Base-by-base conservation (phyloP, 129 eudicot species). In the Artemisia argyi region DNA sequence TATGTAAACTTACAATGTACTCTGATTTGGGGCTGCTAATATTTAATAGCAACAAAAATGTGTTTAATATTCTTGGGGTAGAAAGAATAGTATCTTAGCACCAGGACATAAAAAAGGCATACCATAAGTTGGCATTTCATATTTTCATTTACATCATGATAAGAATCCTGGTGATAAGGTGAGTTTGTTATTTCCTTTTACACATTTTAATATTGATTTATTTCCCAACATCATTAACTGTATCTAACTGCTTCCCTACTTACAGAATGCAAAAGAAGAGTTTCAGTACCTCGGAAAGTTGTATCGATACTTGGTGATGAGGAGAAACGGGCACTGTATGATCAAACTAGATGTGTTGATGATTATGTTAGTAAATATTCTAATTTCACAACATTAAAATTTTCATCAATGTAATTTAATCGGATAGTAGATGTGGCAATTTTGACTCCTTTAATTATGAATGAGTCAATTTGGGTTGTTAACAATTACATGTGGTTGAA, bases 281-380 rank as follows among this genome's bases (percentile, higher is more conserved):
- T 88, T 91, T 64, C 97, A 91, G 79, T 91, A 88, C 73, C 75
- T 91, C 95, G 88, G 61, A 91, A 88, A 86, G 89, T 91, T 44
- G 72, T 91, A 62, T 83, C 97, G 15, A 83, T 91, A 60, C 97
- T 91, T 61, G 97, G 97, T 51, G 97, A 87, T 61, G 95, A 87
- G 59, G 95, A 91, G 71, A 91, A 91, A 55, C 76, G 92, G 46
- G 75, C 82, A 28, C 88, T 85, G 16, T 88, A 91, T 85, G 97
- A 91, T 81, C 89, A 88, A 79, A 91, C 95, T 61, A 95, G 97
- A 11, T 82, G 87, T 73, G 79, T 85, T 63, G 95, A 91, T 69
- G 97, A 91, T 78, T 85, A 68, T 63, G 97, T 91, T 48, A 89
- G 96, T 89, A 13, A 44, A 54, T 1, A 10, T 51, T 16, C 7